A percentile compares a stretch with the other conserved stretches of the same genome.
Evolutionary conservation across 2,329 filamentous ascomycete species (phyloP).

Genomic region (Botrytis aclada): DNA sequence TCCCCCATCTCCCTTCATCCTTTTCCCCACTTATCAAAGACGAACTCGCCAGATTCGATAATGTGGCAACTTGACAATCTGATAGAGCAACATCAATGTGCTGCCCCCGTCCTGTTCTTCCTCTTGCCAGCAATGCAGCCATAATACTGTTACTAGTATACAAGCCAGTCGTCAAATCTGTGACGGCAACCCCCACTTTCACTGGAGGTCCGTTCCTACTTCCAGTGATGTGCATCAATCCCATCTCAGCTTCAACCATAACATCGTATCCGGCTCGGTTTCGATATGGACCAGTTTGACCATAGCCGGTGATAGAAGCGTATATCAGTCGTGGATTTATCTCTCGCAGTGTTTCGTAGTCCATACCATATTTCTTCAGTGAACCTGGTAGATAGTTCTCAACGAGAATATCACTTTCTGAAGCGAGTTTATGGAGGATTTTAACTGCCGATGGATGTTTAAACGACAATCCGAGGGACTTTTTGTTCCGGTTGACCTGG

Average conservation of each 20-base stretch:
- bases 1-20: conserved; percentile 91
- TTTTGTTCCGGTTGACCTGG: conserved; percentile 95
- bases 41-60: conserved; percentile 94
- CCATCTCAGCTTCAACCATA: conserved; percentile 98
- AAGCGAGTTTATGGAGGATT: conserved; percentile 80
- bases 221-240: conserved; percentile 97
- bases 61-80: conserved; percentile 90
- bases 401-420: conserved; percentile 86
- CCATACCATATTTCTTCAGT: conserved; percentile 85
- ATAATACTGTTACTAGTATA: conserved; percentile 96
- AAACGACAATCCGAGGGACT: conserved; percentile 88
- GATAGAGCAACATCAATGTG: conserved; percentile 89
- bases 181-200: conserved; percentile 96
- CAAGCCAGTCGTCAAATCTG: conserved; percentile 89
- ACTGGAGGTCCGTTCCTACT: conserved; percentile 83
- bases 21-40: conserved; percentile 83
- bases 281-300: conserved; percentile 88
- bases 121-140: conserved; percentile 80
- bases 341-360: conserved; percentile 74
- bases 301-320: conserved; percentile 94
- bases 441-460: conserved; percentile 78
- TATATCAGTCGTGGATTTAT: conserved; percentile 90
- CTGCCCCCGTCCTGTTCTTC: conserved; percentile 75
- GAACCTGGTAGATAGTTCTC: conserved; percentile 95
- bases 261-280: conserved; percentile 93